Evolutionary conservation across 208 protist genomes (phyloP).

Genomic region (Herpetomonas tarakana): DNA sequence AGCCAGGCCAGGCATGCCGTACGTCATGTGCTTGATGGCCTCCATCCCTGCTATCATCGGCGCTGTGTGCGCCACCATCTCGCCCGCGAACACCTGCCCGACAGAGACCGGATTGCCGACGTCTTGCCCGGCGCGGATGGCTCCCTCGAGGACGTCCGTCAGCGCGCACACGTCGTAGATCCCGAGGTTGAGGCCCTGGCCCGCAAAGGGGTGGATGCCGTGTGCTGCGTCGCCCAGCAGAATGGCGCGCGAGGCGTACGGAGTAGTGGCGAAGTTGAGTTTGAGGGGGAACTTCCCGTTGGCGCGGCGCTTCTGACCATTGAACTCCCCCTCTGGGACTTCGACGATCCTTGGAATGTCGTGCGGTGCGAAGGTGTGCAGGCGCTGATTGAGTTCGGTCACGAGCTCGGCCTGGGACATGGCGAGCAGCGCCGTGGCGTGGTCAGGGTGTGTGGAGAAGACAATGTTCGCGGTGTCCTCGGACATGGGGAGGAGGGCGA

Average conservation of each 20-base stretch:
- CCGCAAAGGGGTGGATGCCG: constrained; percentile 91
- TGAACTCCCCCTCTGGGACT: constrained; percentile 48
- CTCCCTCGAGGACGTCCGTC: constrained; percentile 51
- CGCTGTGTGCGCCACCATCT: constrained; percentile 75
- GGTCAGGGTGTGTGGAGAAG: constrained; percentile 66
- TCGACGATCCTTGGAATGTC: constrained; percentile 75
- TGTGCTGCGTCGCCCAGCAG: constrained; percentile 89
- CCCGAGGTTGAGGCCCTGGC: constrained; percentile 91
- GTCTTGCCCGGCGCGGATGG: constrained; percentile 67
- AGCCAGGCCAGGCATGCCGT: constrained; percentile 40
- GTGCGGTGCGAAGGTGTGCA: constrained; percentile 57
- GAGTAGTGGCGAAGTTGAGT: constrained; percentile 59
- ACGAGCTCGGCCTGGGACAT: constrained; percentile 58
- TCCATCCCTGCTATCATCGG: constrained; percentile 82
- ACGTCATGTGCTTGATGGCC: constrained; percentile 56
- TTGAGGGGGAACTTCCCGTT: constrained; percentile 74
- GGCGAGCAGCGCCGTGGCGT: constrained; percentile 51
- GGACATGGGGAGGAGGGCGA: constrained; percentile 77
- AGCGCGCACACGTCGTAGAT: constrained; percentile 85
- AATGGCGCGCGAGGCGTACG: constrained; percentile 59
- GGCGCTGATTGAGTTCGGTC: constrained; percentile 61
- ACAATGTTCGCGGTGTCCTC: constrained; percentile 81
- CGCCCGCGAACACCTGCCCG: constrained; percentile 61
- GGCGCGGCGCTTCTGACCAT: constrained; percentile 37
- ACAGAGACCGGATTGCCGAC: constrained; percentile 72